A percentile compares a stretch with the other conserved stretches of the same genome.
Conservation (phyloP, 2,329 filamentous ascomycete species). For the Venturia nashicola region DNA sequence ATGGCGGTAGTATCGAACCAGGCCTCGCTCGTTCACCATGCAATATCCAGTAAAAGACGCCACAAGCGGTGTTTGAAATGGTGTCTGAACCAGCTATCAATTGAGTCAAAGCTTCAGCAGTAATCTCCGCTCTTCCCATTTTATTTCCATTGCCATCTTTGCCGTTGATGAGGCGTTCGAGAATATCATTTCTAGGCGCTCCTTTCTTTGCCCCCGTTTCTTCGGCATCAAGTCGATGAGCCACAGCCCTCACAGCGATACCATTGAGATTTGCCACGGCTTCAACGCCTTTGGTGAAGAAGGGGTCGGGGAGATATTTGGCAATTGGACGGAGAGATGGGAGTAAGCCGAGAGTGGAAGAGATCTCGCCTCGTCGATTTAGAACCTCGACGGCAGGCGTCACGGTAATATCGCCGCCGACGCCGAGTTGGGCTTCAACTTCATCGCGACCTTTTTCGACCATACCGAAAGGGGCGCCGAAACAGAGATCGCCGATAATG, state of each 20-base stretch:
- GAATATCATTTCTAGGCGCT: constrained; percentile 53
- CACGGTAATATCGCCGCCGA: constrained; percentile 50
- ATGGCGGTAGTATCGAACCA: constrained; percentile 56
- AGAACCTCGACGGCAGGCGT: constrained; percentile 75
- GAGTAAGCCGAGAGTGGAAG: constrained; percentile 58
- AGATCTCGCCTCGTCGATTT: constrained; percentile 79
- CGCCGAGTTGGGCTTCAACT: constrained; percentile 55
- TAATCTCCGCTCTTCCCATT: constrained; percentile 66
- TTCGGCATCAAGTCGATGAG: constrained; percentile 58
- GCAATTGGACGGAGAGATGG: constrained; percentile 69
- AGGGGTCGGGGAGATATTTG: constrained; percentile 66
- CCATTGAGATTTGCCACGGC: constrained; percentile 73
- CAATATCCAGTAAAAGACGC: constrained; percentile 64
- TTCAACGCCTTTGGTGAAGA: constrained; percentile 61
- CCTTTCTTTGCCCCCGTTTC: constrained; percentile 37
- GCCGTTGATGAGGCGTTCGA: constrained; percentile 73
- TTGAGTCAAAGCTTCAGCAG: constrained; percentile 79
- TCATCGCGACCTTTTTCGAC: constrained; percentile 64
- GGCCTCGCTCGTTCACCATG: constrained; percentile 55
- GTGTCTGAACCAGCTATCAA: constrained; percentile 71
- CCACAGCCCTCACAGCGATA: constrained; percentile 75
- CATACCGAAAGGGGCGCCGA: constrained; percentile 75
- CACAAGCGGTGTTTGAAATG: constrained; percentile 69
- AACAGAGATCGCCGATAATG: constrained; percentile 46
- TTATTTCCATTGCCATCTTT: constrained; percentile 67